Conservation (phyloP, 1,284 basidiomycete species). For the Lignosus rhinocerotis region DNA sequence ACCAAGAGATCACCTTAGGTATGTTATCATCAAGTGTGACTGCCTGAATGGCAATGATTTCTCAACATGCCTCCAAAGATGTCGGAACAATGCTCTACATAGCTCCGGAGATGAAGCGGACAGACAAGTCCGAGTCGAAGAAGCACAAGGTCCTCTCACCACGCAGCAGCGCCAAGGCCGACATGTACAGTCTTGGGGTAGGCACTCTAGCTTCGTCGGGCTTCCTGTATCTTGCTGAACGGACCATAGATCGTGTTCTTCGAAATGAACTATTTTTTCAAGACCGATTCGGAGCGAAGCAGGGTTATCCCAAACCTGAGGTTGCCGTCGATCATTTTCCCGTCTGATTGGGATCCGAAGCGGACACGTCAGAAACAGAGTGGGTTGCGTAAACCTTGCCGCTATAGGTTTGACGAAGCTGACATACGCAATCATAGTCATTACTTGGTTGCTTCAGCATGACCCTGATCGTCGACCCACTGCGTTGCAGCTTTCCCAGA, state of each 20-base stretch:
- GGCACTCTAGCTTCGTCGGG: not conserved
- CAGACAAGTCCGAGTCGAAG: constrained; percentile 43
- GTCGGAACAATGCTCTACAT: constrained; percentile 94
- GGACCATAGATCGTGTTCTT: constrained; percentile 85
- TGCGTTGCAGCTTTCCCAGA: constrained; percentile 84
- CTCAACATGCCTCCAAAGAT: constrained; percentile 44
- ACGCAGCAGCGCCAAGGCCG: constrained; percentile 82
- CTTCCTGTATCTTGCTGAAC: not conserved
- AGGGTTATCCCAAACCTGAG: constrained; percentile 80
- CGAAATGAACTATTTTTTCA: constrained; percentile 92
- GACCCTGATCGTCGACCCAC: constrained; percentile 82
- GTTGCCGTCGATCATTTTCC: constrained; percentile 74
- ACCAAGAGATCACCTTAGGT: constrained; percentile 78
- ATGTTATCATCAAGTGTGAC: constrained; percentile 6
- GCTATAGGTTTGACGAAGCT: not conserved
- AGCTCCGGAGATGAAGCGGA: constrained; percentile 72
- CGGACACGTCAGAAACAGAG: constrained; percentile 68
- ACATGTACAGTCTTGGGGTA: constrained; percentile 93
- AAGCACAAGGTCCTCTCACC: constrained; percentile 47
- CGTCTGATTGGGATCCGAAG: constrained; percentile 69
- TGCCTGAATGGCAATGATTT: not conserved
- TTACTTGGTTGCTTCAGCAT: constrained; percentile 82
- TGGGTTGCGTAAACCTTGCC: constrained; percentile 36
- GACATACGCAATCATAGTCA: constrained; percentile 48
- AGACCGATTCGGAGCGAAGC: constrained; percentile 87